Evolutionary conservation across 257 asterid species (phyloP).

Genomic region (Eustoma russellianum): DNA sequence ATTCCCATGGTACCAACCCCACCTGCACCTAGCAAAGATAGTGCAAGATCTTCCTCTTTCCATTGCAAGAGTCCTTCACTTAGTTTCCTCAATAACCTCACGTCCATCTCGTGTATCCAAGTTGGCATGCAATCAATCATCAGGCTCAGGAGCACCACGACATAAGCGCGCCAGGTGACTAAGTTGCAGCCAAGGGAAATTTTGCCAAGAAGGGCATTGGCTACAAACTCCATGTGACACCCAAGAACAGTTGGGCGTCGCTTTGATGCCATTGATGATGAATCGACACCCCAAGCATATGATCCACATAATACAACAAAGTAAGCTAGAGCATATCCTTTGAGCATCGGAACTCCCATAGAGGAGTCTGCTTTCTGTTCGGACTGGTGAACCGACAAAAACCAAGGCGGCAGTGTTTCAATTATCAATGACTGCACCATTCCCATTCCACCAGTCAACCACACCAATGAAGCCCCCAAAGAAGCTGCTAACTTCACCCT

Average conservation of each 20-base stretch:
- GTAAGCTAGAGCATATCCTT: conserved; percentile 79
- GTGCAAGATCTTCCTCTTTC: conserved; percentile 77
- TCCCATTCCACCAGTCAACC: conserved; percentile 76
- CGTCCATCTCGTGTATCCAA: conserved; percentile 63
- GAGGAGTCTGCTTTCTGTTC: conserved; percentile 26
- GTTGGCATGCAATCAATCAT: conserved; percentile 59
- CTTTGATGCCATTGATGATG: conserved; percentile 53
- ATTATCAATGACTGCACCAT: conserved; percentile 67
- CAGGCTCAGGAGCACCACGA: conserved; percentile 64
- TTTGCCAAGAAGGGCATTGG: conserved; percentile 62
- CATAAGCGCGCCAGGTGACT: conserved; percentile 90
- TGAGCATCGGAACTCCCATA: conserved; percentile 47
- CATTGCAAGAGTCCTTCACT: conserved; percentile 59
- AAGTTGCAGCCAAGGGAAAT: conserved; percentile 75
- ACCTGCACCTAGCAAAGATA: conserved; percentile 69
- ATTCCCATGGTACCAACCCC: conserved; percentile 74
- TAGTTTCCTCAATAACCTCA: conserved; percentile 50
- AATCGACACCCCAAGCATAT: conserved; percentile 69
- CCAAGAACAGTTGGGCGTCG: conserved; percentile 59
- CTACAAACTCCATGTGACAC: conserved; percentile 71
- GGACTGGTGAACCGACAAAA: conserved; percentile 48
- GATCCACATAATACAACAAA: conserved; percentile 61
- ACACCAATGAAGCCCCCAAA: conserved; percentile 69
- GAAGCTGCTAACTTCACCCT: conserved; percentile 85
- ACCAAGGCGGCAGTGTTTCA: conserved; percentile 94